A percentile compares a stretch with the other conserved stretches of the same genome.
phyloP scores from a whole-genome alignment of 495 filamentous ascomycete species.

The Clohesyomyces aquaticus region DNA sequence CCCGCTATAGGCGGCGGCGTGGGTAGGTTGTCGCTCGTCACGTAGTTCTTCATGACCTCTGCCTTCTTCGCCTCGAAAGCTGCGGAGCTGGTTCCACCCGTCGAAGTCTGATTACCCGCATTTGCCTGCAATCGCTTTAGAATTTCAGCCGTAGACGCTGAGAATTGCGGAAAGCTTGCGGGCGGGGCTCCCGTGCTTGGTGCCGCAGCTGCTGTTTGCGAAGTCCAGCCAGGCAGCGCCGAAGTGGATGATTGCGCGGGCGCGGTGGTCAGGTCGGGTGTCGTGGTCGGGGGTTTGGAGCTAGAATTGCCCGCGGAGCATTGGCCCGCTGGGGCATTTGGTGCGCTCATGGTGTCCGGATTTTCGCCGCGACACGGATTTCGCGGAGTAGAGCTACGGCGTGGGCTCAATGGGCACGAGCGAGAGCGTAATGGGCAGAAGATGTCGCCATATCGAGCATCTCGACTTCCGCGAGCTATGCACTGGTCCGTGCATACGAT shows the following conservation, averaged over 20 bases:
- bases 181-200: background rate
- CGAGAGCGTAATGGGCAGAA: background rate
- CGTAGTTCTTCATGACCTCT: constrained; percentile 51
- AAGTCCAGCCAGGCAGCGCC: background rate
- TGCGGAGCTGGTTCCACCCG: constrained; percentile 31
- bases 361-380: background rate
- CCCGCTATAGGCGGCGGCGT: constrained; percentile 34
- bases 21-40: constrained; percentile 48
- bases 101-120: background rate
- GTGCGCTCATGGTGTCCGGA: background rate
- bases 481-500: background rate
- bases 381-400: background rate
- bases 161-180: constrained; percentile 35
- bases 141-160: constrained; percentile 40
- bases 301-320: background rate
- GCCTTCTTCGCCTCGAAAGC: constrained; percentile 52
- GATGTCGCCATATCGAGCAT: background rate
- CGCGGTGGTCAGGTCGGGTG: background rate
- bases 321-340: background rate
- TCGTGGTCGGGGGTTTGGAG: background rate
- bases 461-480: background rate
- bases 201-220: background rate
- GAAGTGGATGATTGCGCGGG: background rate
- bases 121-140: constrained; percentile 38
- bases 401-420: background rate